Evolutionary conservation across 2,329 filamentous ascomycete species (phyloP), one percentile per base, ranked within the genome.

Genomic region (Stenocarpella maydis): DNA sequence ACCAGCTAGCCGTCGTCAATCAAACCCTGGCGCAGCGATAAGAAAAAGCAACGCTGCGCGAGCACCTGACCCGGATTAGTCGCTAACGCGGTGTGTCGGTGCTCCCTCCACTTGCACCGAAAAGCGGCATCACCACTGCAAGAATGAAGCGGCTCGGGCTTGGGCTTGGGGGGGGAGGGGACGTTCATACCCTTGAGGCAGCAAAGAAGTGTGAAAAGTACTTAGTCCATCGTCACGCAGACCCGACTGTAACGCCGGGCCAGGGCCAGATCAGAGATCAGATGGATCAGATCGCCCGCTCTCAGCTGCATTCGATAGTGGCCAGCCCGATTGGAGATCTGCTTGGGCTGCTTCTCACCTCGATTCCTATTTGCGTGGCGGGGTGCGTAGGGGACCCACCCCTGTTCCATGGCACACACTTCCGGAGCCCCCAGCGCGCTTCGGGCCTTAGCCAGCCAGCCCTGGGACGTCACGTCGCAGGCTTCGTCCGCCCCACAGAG

Each of bases 271-370:
- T 61, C 14, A 37, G 28, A 61, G 58, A 61, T 61, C 58, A 47
- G 41, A 47, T 47, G 34, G 26, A 63, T 63, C 58, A 63, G 58
- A 63, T 63, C 58, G 58, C 58, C 49, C 58, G 37, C 58, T 49
- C 24, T 34, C 58, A 47, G 41, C 58, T 47, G 41, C 58, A 61
- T 24, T 47, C 41, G 28, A 61, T 47, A 61, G 58, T 61, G 55
- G 58, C 10, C 58, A 61, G 41, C 41, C 55, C 24, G 4, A 45
- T n/a, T 31, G 24, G n/a, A 24, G 54, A 60, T 43, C 54, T 39
- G 54, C 54, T 28, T 15, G 55, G 55, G 55, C 55, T 19, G 21
- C 55, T 19, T 45, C 9, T 60, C 26, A 19, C n/a, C 39, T 24
- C 14, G 17, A n/a, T 24, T 54, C 31, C 52, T 54, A 54, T 54